Evolutionary conservation across 495 filamentous ascomycete species (phyloP).

Genomic region (Penicillium canescens): DNA sequence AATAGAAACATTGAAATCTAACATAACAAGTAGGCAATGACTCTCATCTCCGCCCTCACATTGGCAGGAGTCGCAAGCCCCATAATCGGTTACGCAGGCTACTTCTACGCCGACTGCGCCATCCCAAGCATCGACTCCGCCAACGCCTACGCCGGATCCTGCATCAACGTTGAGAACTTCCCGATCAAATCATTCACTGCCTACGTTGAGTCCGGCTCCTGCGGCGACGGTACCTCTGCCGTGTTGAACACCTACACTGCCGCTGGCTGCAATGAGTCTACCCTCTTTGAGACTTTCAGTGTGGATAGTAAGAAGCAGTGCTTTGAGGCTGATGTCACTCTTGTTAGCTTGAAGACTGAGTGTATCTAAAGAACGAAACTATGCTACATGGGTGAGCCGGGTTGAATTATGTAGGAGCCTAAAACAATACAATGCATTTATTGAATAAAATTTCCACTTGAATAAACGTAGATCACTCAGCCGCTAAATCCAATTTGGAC

Average conservation of each 20-base stretch:
- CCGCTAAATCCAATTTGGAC: too few species aligned
- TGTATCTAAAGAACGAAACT: constrained; percentile 38
- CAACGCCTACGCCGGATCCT: constrained; percentile 15
- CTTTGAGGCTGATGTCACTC: constrained; percentile 18
- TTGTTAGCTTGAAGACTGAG: constrained; percentile 40
- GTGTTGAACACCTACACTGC: constrained; percentile 20
- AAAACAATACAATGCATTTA: too few species aligned
- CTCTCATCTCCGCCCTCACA: constrained; percentile 9
- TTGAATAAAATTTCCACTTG: too few species aligned
- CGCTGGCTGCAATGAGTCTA: constrained; percentile 12
- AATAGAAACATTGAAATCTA: background rate
- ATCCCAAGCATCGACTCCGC: constrained; percentile 8
- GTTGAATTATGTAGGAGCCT: too few species aligned
- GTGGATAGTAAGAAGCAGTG: constrained; percentile 17
- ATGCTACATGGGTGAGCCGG: too few species aligned
- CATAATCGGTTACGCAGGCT: constrained; percentile 17
- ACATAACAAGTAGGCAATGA: background rate
- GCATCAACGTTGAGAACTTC: constrained; percentile 23
- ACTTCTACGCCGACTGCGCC: constrained; percentile 12
- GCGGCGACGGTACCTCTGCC: constrained; percentile 17
- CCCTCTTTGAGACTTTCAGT: constrained; percentile 10
- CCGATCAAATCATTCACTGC: constrained; percentile 24
- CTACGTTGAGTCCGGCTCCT: constrained; percentile 17
- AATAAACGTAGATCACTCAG: too few species aligned
- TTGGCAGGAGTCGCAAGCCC: constrained; percentile 10